Evolutionary conservation across 2,329 filamentous ascomycete genomes (phyloP).

Genomic region (Penicillium paneum): DNA sequence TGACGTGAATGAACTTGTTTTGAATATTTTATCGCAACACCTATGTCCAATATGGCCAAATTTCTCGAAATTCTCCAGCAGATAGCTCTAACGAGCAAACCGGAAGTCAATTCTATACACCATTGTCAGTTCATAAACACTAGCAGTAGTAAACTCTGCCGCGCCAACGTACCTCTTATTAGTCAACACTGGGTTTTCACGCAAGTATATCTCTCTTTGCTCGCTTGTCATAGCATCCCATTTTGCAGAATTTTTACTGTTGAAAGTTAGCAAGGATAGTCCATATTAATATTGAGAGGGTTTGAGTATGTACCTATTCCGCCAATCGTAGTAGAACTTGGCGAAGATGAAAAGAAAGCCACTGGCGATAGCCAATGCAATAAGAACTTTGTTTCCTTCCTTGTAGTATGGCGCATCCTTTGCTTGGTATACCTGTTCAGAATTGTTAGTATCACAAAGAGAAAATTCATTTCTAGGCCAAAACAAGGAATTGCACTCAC

Average conservation of each 20-base stretch:
- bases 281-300: neutral
- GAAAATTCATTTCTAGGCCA: neutral
- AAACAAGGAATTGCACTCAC: neutral
- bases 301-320: neutral
- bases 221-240: constrained; percentile 35
- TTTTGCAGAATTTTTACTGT: constrained; percentile 50
- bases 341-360: neutral
- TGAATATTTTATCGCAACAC: no score
- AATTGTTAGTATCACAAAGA: neutral
- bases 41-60: neutral
- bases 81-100: constrained; percentile 19
- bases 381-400: neutral
- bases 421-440: neutral
- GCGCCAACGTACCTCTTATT: constrained; percentile 26
- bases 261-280: neutral
- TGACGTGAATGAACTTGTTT: neutral
- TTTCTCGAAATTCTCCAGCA: neutral
- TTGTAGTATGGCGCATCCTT: constrained; percentile 1
- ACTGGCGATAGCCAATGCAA: neutral
- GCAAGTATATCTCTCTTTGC: constrained; percentile 30
- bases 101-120: constrained; percentile 33
- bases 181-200: constrained; percentile 29
- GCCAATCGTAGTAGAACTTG: neutral
- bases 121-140: neutral
- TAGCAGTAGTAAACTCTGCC: no score